A percentile compares a stretch with the other conserved stretches of the same genome.
These are phyloP conservation scores for Cystobasidium slooffiae DNA, from an alignment of 1,284 basidiomycete genomes.

Conservation along the genomic window DNA sequence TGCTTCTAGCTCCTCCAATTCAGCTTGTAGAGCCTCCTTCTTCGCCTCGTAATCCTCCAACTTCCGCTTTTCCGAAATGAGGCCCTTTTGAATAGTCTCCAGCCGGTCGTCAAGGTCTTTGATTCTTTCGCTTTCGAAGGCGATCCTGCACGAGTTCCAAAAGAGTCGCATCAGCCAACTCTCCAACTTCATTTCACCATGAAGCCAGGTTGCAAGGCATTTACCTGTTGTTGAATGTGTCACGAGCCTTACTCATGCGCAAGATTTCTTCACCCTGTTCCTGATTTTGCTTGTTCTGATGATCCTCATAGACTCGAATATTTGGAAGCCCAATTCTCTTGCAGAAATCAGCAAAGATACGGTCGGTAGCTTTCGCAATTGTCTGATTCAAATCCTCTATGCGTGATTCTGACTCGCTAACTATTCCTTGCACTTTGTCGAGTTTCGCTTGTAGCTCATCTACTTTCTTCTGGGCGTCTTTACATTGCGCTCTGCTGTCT, in stretches of 20 bases:
- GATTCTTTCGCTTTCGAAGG: conserved; percentile 78
- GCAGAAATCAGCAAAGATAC: conserved; percentile 81
- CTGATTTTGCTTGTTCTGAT: conserved; percentile 83
- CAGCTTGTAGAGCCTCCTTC: conserved; percentile 56
- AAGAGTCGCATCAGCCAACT: neutral
- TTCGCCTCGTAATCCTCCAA: conserved; percentile 44
- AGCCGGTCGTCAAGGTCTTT: conserved; percentile 69
- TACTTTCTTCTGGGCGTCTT: conserved; percentile 69
- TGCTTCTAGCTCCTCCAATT: conserved; percentile 66
- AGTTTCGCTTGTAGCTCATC: conserved; percentile 65
- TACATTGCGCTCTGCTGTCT: conserved; percentile 77
- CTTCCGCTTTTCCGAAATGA: conserved; percentile 61
- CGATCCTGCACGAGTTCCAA: conserved; percentile 62
- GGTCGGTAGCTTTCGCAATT: conserved; percentile 79
- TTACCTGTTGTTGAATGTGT: conserved; percentile 83
- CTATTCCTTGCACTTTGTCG: conserved; percentile 62
- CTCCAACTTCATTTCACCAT: neutral
- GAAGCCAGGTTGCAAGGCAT: conserved; percentile 54
- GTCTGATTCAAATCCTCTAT: conserved; percentile 66
- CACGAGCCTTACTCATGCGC: conserved; percentile 83
- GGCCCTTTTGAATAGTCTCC: conserved; percentile 58
- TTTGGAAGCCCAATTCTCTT: conserved; percentile 74
- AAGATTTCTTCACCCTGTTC: conserved; percentile 83
- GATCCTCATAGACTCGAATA: conserved; percentile 93
- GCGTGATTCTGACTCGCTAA: conserved; percentile 64